These are phyloP conservation scores for Cupressus sempervirens DNA, from an alignment of 75 land plant species.

Conservation along the genomic window DNA sequence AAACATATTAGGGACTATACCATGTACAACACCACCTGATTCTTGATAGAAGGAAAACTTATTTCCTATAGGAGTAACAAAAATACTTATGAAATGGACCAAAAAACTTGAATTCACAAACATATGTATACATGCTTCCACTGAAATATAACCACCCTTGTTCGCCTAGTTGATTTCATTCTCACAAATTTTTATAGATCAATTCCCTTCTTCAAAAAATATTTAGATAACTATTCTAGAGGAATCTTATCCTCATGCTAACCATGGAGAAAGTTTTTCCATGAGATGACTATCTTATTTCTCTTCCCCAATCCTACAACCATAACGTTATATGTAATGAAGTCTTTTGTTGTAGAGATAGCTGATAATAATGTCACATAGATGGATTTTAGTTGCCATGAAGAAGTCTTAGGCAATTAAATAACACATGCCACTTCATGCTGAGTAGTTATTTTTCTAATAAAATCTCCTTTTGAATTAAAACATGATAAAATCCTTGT, in stretches of 20 bases:
- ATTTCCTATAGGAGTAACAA: constrained; percentile 25
- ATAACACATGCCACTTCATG: constrained; percentile 48
- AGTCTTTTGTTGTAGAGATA: constrained; percentile 9
- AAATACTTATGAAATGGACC: constrained; percentile 44
- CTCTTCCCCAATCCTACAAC: constrained; percentile 49
- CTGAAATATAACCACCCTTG: constrained; percentile 25
- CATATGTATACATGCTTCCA: constrained; percentile 18
- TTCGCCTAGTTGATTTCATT: constrained; percentile 26
- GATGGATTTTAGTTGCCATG: constrained; percentile 32
- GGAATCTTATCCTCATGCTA: background rate
- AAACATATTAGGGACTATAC: constrained; percentile 5
- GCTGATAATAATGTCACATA: constrained; percentile 34
- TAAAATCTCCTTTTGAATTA: constrained; percentile 22
- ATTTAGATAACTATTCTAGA: background rate
- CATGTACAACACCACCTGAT: constrained; percentile 12
- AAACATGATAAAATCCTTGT: constrained; percentile 53
- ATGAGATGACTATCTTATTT: constrained; percentile 44
- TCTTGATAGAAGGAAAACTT: constrained; percentile 13
- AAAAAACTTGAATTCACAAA: constrained; percentile 19
- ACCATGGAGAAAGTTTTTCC: constrained; percentile 45
- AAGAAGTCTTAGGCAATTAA: constrained; percentile 26
- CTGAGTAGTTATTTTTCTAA: constrained; percentile 14
- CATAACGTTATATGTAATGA: constrained; percentile 33
- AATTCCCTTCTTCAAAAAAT: background rate
- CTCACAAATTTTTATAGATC: background rate